Evolutionary conservation across 345 rosid genomes (phyloP), one percentile per base, ranked within the genome.

Genomic region (Dipteronia dyeriana): DNA sequence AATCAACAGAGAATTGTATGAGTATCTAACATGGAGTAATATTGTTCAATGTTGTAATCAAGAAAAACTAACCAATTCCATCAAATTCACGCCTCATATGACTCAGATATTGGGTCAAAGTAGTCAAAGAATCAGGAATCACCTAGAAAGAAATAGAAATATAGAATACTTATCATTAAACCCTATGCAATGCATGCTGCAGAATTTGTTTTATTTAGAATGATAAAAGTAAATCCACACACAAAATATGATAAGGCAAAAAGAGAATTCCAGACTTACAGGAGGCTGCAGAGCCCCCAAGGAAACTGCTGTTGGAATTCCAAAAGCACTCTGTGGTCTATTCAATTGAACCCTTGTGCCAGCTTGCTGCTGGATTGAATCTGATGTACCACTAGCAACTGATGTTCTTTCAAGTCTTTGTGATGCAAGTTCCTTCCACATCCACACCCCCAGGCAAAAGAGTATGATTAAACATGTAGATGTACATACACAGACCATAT

Each of bases 91-190:
- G 81, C 75, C 84, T 82, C 70, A 90, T 65, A 63, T 81, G 85
- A 85, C 76, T 80, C 63, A 92, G 81, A 80, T 85, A 90, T 70
- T 87, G 94, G 26, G 89, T 80, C 86, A 90, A 82, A 56, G 97
- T 92, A 63, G 91, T 86, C 78, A 92, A 81, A 59, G 97, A 84
- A 83, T 92, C 92, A 63, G 88, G 87, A 75, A 90, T 84, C 14
- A 92, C 90, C 97, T 90, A 76, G 73, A 87, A 72, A 29, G 54
- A 80, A 23, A 49, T 64, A 76, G 38, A 79, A 41, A 57, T 51
- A 70, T 25, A 39, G 20, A 22, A 76, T 3, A 14, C 60, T 29
- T 68, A 57, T 62, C 77, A 77, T 75, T 54, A 11, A 45, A 65
- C 51, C 78, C 29, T 76, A 31, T 20, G 26, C 7, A 16, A 75